Percentiles rank a stretch among this genome's conserved stretches.
Evolutionary conservation across 345 rosid species (phyloP).

Genomic region (Salix dunnii): DNA sequence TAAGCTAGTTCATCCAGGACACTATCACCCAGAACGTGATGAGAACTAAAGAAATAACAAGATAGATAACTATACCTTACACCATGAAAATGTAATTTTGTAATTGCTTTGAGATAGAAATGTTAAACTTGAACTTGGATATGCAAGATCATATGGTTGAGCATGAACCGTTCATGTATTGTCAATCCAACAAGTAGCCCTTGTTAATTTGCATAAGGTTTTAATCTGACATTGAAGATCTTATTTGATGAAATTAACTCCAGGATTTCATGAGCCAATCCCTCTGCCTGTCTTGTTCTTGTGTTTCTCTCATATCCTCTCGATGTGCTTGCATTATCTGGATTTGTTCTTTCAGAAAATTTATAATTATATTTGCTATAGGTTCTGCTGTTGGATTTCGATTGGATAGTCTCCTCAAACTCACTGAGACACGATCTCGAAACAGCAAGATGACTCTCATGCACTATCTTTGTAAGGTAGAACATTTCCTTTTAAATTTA

Average conservation of each 20-base stretch:
- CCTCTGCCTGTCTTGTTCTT: neutral
- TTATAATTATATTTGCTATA: constrained; percentile 23
- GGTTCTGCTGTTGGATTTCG: constrained; percentile 93
- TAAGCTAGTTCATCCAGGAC: neutral
- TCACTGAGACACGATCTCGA: constrained; percentile 73
- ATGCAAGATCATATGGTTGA: neutral
- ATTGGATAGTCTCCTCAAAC: constrained; percentile 85
- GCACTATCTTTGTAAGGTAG: constrained; percentile 92
- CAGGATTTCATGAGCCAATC: neutral
- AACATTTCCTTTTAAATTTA: constrained; percentile 5
- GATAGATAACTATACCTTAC: neutral
- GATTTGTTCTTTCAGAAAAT: constrained; percentile 1
- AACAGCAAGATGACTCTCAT: constrained; percentile 85
- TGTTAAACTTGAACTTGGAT: neutral
- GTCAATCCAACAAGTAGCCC: neutral
- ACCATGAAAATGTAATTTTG: neutral
- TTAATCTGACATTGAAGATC: neutral
- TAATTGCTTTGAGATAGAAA: neutral
- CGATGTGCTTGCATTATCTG: neutral
- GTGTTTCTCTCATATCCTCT: neutral
- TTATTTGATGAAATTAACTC: neutral
- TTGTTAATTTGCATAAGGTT: neutral
- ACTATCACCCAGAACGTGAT: neutral
- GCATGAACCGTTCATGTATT: neutral
- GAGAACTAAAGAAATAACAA: neutral